These are phyloP conservation scores for Periconia sp. DNA, from an alignment of 2,329 filamentous ascomycete genomes.

Conservation along the genomic window DNA sequence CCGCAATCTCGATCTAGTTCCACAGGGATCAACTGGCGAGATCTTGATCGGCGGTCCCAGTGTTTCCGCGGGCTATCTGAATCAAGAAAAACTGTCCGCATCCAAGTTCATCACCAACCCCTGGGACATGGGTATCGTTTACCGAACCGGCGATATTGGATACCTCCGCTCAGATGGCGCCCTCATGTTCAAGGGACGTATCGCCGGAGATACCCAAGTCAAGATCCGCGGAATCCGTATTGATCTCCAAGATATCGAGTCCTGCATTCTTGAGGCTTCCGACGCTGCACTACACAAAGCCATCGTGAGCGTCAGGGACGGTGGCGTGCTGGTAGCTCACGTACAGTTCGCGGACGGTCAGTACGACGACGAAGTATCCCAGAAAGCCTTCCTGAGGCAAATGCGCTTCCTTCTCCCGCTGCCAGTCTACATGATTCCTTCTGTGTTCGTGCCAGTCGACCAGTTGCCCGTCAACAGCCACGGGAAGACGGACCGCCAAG, in stretches of 20 bases:
- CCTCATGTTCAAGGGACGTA: constrained; percentile 42
- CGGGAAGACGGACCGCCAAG: neutral
- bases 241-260: constrained; percentile 46
- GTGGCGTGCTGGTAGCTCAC: neutral
- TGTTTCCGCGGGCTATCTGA: constrained; percentile 41
- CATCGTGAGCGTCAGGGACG: no score
- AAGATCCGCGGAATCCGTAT: constrained; percentile 51
- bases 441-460: neutral
- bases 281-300: no score
- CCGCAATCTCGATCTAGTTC: constrained; percentile 38
- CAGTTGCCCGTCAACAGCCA: neutral
- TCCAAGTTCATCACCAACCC: constrained; percentile 21
- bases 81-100: constrained; percentile 13
- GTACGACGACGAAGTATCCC: fast-evolving
- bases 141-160: constrained; percentile 47
- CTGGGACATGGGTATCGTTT: constrained; percentile 14
- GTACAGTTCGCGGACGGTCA: neutral
- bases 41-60: constrained; percentile 45
- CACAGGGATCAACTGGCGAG: constrained; percentile 48
- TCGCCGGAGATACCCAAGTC: constrained; percentile 48
- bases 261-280: no score
- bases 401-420: neutral
- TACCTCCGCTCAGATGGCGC: constrained; percentile 23
- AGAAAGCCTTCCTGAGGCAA: neutral
- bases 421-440: neutral